phyloP scores from a whole-genome alignment of 2,329 filamentous ascomycete genomes.

The Aspergillus sp. region DNA sequence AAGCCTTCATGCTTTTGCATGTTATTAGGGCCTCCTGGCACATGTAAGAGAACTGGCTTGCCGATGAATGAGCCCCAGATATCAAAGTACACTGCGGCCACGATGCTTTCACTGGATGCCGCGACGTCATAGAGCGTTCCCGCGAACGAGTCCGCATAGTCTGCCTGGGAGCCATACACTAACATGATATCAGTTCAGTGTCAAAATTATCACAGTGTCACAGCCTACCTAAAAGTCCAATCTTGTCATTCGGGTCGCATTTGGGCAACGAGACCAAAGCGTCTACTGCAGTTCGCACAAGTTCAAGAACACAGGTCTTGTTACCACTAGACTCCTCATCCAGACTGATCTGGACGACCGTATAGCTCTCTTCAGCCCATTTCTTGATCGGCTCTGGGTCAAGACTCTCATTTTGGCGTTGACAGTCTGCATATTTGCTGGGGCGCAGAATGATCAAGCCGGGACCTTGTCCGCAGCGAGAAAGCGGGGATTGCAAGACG shows the following conservation, averaged over 20 bases:
- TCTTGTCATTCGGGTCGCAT: slow-evolving; percentile 17
- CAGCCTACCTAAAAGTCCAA: slow-evolving; percentile 18
- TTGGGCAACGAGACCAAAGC: slow-evolving; percentile 13
- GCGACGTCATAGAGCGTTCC: slow-evolving; percentile 5
- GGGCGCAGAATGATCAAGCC: slow-evolving; percentile 45
- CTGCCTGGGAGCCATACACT: slow-evolving; percentile 22
- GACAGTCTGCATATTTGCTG: slow-evolving; percentile 17
- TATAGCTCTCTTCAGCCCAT: slow-evolving; percentile 68
- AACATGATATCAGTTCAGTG: not conserved
- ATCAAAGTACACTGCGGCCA: slow-evolving; percentile 15
- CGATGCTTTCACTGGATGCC: slow-evolving; percentile 1
- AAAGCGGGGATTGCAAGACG: slow-evolving; percentile 39
- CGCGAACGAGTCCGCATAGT: slow-evolving; percentile 15
- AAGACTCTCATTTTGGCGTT: slow-evolving; percentile 31
- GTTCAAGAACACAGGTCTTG: slow-evolving; percentile 8
- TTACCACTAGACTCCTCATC: slow-evolving; percentile 3
- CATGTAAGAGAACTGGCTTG: slow-evolving; percentile 12
- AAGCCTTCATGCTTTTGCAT: not conserved
- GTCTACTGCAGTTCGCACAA: slow-evolving; percentile 7
- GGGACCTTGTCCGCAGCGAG: slow-evolving; percentile 45
- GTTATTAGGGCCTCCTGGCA: slow-evolving; percentile 2
- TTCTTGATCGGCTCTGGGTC: slow-evolving; percentile 57
- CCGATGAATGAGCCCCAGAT: slow-evolving; percentile 6
- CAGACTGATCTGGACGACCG: slow-evolving; percentile 51
- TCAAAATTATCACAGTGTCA: not conserved